Conservation (phyloP, 257 asterid genomes). For the Solanum ossicruentum region DNA sequence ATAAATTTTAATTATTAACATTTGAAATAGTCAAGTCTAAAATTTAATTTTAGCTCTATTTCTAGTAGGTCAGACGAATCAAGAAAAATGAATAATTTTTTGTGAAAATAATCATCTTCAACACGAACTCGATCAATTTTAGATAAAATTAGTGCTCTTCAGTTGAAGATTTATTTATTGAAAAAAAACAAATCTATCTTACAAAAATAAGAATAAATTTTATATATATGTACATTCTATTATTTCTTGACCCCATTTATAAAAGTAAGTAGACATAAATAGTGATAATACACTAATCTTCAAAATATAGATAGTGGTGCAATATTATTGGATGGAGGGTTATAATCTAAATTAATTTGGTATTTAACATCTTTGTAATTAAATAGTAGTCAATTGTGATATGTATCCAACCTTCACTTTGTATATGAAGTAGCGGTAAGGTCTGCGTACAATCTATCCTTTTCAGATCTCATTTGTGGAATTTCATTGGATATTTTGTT, state of each 20-base stretch:
- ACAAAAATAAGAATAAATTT: not conserved
- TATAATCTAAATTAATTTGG: not conserved
- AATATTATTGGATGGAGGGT: not conserved
- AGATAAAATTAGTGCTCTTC: not conserved
- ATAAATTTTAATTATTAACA: not conserved
- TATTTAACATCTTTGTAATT: not conserved
- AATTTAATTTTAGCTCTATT: too few relatives aligned
- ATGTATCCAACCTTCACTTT: not conserved
- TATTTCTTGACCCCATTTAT: not conserved
- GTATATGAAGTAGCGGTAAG: too few relatives aligned
- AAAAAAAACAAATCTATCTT: too few relatives aligned
- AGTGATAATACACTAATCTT: not conserved
- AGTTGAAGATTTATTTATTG: too few relatives aligned
- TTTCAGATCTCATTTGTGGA: too few relatives aligned
- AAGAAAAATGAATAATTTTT: not conserved
- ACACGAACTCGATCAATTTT: not conserved
- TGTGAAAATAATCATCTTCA: not conserved
- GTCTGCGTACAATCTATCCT: too few relatives aligned
- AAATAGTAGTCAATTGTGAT: not conserved
- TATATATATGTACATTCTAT: not conserved
- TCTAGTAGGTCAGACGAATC: not conserved
- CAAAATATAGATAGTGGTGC: not conserved
- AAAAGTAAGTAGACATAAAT: not conserved
- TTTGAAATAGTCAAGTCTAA: not conserved
- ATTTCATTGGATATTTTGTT: too few relatives aligned